A percentile compares a stretch with the other conserved stretches of the same genome.
Evolutionary conservation across 768 basidiomycete species (phyloP).

Genomic region (Naganishia onofrii): DNA sequence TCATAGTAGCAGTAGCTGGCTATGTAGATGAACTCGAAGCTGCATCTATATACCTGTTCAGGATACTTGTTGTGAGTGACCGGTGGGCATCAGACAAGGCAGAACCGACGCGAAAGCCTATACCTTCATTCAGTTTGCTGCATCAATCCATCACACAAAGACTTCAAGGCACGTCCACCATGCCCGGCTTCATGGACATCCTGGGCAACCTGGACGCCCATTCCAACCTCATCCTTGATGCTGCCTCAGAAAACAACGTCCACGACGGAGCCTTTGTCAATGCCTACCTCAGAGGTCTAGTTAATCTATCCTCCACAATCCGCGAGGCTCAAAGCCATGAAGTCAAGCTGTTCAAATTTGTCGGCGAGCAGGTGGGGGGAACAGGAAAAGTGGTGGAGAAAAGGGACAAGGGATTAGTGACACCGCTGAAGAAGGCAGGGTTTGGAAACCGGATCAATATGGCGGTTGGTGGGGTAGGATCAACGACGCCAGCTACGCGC

Average conservation of each 20-base stretch:
- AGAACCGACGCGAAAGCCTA: no score
- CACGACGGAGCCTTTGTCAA: conserved; percentile 26
- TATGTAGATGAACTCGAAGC: no score
- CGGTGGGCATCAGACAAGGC: no score
- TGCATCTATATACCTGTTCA: no score
- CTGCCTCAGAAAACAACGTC: conserved; percentile 18
- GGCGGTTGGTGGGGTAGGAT: neutral
- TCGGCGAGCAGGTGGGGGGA: conserved; percentile 40
- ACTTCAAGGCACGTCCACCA: neutral
- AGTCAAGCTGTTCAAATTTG: conserved; percentile 44
- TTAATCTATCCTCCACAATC: conserved; percentile 37
- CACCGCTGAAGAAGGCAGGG: conserved; percentile 37
- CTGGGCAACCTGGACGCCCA: conserved; percentile 26
- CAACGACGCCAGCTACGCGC: neutral
- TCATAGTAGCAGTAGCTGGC: no score
- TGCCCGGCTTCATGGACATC: conserved; percentile 21
- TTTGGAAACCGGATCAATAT: conserved; percentile 17
- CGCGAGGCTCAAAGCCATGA: conserved; percentile 47
- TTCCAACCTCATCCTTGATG: conserved; percentile 26
- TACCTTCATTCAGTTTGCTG: neutral
- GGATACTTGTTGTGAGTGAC: no score
- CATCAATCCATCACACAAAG: neutral
- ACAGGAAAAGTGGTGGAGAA: conserved; percentile 47
- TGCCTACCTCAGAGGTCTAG: conserved; percentile 21
- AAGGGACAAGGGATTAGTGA: conserved; percentile 42